A percentile compares a stretch with the other conserved stretches of the same genome.
phyloP scores from a whole-genome alignment of 2,329 filamentous ascomycete genomes.

The Fusarium virguliforme region DNA sequence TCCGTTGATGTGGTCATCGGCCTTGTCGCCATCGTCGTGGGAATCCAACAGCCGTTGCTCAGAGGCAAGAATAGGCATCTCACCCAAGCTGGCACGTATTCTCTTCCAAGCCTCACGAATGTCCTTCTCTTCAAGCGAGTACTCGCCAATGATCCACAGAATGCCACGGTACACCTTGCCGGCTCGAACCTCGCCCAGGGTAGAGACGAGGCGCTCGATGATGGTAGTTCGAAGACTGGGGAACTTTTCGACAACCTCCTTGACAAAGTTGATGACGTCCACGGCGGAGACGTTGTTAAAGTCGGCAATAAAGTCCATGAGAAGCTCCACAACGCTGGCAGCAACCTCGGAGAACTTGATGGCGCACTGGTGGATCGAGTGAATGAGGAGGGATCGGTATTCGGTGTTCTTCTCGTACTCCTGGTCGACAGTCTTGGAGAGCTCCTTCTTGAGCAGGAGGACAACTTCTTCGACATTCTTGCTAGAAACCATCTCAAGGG shows the following conservation, averaged over 20 bases:
- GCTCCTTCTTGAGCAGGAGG: conserved; percentile 95
- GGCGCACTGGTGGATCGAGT: conserved; percentile 97
- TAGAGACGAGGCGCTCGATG: conserved; percentile 89
- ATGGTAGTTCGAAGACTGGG: conserved; percentile 90
- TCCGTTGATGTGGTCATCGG: conserved; percentile 81
- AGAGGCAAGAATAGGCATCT: conserved; percentile 96
- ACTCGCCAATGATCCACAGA: conserved; percentile 98
- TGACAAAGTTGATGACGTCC: conserved; percentile 98
- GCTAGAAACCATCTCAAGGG: conserved; percentile 97
- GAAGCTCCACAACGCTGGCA: conserved; percentile 92
- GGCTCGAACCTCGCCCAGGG: conserved; percentile 91
- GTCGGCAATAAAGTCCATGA: conserved; percentile 99
- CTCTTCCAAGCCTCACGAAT: conserved; percentile 98
- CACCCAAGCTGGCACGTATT: conserved; percentile 92
- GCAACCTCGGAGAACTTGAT: conserved; percentile 99
- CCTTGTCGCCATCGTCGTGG: conserved; percentile 79
- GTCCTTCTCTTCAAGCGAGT: conserved; percentile 92
- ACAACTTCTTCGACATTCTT: conserved; percentile 99
- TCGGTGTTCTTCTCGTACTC: conserved; percentile 99
- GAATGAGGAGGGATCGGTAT: conserved; percentile 94
- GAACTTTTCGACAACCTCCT: conserved; percentile 99
- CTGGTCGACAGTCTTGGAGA: conserved; percentile 97
- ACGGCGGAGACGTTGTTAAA: conserved; percentile 98
- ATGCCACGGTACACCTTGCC: conserved; percentile 98
- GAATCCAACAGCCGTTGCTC: conserved; percentile 94